phyloP scores from a whole-genome alignment of 2,329 filamentous ascomycete genomes.

The Pseudogymnoascus pannorum region DNA sequence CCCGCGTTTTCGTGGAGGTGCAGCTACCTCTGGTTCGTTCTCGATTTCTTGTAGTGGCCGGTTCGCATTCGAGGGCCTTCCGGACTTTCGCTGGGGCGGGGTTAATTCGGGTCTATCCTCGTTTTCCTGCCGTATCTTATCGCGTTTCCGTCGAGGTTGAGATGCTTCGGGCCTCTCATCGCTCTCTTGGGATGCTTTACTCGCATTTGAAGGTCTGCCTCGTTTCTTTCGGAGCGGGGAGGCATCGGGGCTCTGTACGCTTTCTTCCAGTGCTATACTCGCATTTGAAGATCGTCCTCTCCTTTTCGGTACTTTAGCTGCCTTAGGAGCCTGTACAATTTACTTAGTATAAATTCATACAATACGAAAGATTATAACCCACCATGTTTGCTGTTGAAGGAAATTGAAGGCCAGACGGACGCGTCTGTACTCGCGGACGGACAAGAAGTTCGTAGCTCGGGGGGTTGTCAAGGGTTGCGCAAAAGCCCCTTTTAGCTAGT shows the following conservation, averaged over 20 bases:
- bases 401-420: background rate
- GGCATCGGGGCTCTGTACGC: background rate
- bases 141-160: conserved; percentile 10
- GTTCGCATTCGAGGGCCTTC: conserved; percentile 11
- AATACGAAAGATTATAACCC: background rate
- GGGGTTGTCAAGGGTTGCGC: background rate
- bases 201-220: conserved; percentile 10
- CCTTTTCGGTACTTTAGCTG: background rate
- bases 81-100: background rate
- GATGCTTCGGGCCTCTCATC: background rate
- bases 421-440: background rate
- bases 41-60: background rate
- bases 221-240: conserved; percentile 6
- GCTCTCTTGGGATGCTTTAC: background rate
- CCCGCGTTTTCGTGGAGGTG: background rate
- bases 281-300: conserved; percentile 13
- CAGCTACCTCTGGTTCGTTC: background rate
- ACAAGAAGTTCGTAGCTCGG: background rate
- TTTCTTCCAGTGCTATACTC: background rate
- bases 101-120: background rate
- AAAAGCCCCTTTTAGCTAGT: background rate
- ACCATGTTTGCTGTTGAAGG: background rate
- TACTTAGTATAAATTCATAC: background rate
- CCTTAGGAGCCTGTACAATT: background rate
- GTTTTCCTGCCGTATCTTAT: background rate